Evolutionary conservation across 495 filamentous ascomycete genomes (phyloP), one percentile per base, ranked within the genome.

Genomic region (Podospora pseudoanserina): DNA sequence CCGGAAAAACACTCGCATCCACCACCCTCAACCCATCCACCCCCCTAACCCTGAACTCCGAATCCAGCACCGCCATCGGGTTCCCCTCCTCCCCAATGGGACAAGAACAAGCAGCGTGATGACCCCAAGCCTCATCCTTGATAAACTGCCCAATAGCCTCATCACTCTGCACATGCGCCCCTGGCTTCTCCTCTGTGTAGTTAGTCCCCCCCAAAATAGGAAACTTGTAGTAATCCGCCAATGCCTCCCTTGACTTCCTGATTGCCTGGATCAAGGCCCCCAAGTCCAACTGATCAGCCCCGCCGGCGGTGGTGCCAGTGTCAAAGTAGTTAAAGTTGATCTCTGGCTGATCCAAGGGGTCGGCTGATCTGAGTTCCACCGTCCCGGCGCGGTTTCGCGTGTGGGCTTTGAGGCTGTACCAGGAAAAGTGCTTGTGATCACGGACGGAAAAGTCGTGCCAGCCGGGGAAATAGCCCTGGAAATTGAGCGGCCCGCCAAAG

Each of bases 321-420:
- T 84, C 80, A 67, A 87, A 87, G 73, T 82, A 87, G 72, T 85
- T 84, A 77, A 86, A 89, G 19, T 77, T 73, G 59, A 89, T 85
- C 0, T 75, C 65, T 0, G 86, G 87, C 62, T 77, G 75, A 64
- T 88, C 86, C 27, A 82, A 81, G 19, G 87, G 86, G 69, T 88
- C 82, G 0, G 79, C 69, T 0, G 81, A 83, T 6, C 80, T 75
- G n/a, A 89, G 73, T 34, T 76, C 77, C 0, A 89, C 86, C 0
- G 78, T 80, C 18, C 86, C 87, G 16, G 82, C 83, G 28, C 70
- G 76, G 70, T 87, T 87, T 32, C 79, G 80, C 32, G 79, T 77
- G 67, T 83, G 85, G 1, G 83, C 77, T 71, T 88, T 87, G 15
- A 88, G 74, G 0, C 81, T 76, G 0, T 81, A 77, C 84, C 84